phyloP scores from a whole-genome alignment of 371 early-diverging fungal species.

The Mucor velutinosus region DNA sequence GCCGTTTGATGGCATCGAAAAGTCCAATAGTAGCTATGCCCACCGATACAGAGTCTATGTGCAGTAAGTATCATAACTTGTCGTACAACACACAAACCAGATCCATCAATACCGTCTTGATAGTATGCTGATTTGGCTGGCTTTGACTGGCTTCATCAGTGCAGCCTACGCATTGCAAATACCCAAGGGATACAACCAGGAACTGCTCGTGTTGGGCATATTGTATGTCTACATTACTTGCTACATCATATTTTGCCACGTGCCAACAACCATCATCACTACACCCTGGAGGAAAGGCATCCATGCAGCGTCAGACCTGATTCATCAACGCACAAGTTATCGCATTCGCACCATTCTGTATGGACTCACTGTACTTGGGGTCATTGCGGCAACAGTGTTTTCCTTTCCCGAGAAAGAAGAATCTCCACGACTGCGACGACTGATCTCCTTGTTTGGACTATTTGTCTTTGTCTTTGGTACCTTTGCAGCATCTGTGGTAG shows the following conservation, averaged over 20 bases:
- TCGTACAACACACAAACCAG: neutral
- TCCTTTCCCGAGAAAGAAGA: slow-evolving; percentile 46
- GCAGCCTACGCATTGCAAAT: slow-evolving; percentile 32
- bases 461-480: slow-evolving; percentile 55
- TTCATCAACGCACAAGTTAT: neutral
- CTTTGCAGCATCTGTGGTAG: slow-evolving; percentile 56
- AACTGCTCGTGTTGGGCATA: slow-evolving; percentile 31
- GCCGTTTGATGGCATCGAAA: neutral
- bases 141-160: slow-evolving; percentile 27
- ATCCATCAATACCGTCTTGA: no score
- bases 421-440: slow-evolving; percentile 62
- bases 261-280: slow-evolving; percentile 31
- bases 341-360: neutral
- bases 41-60: neutral
- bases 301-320: neutral
- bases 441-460: slow-evolving; percentile 75
- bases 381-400: slow-evolving; percentile 59
- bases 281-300: slow-evolving; percentile 8
- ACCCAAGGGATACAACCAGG: slow-evolving; percentile 37
- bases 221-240: slow-evolving; percentile 30
- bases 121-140: slow-evolving; percentile 27
- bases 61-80: neutral
- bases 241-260: slow-evolving; percentile 34
- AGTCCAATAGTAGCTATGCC: neutral
- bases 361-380: slow-evolving; percentile 24